phyloP scores from a whole-genome alignment of 2,329 filamentous ascomycete species.

The Dothidotthia symphoricarpi region DNA sequence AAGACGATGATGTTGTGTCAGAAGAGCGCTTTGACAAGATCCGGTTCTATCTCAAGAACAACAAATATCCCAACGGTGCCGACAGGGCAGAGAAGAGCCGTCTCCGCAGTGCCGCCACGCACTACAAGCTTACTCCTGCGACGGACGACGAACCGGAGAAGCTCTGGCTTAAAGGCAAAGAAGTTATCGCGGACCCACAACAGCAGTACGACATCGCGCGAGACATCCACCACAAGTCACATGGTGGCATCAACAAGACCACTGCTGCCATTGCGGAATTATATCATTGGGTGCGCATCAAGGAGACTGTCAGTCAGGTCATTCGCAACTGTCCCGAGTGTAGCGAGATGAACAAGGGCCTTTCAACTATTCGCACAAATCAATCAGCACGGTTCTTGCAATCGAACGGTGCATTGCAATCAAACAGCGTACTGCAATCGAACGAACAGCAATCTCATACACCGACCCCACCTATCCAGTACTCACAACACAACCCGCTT shows the following conservation, averaged over 20 bases:
- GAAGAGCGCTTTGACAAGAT: slow-evolving; percentile 99
- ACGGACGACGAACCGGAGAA: slow-evolving; percentile 52
- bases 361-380: slow-evolving; percentile 26
- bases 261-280: slow-evolving; percentile 90
- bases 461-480: slow-evolving; percentile 6
- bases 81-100: slow-evolving; percentile 95
- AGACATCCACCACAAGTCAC: slow-evolving; percentile 68
- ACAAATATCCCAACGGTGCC: slow-evolving; percentile 87
- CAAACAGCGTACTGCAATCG: slow-evolving; percentile 8
- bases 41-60: slow-evolving; percentile 92
- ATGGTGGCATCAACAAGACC: slow-evolving; percentile 97
- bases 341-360: slow-evolving; percentile 61
- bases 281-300: slow-evolving; percentile 97
- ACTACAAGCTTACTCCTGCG: slow-evolving; percentile 74
- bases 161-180: slow-evolving; percentile 96
- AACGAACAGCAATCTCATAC: slow-evolving; percentile 10
- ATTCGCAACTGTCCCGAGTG: slow-evolving; percentile 90
- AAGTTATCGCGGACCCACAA: slow-evolving; percentile 87
- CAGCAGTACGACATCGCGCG: slow-evolving; percentile 88
- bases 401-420: no score
- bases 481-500: slow-evolving; percentile 6
- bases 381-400: slow-evolving; percentile 14
- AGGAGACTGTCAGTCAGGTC: slow-evolving; percentile 92
- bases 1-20: slow-evolving; percentile 78
- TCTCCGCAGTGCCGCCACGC: slow-evolving; percentile 86